Conservation (phyloP, 495 filamentous ascomycete genomes). For the Trichoderma erinaceum region DNA sequence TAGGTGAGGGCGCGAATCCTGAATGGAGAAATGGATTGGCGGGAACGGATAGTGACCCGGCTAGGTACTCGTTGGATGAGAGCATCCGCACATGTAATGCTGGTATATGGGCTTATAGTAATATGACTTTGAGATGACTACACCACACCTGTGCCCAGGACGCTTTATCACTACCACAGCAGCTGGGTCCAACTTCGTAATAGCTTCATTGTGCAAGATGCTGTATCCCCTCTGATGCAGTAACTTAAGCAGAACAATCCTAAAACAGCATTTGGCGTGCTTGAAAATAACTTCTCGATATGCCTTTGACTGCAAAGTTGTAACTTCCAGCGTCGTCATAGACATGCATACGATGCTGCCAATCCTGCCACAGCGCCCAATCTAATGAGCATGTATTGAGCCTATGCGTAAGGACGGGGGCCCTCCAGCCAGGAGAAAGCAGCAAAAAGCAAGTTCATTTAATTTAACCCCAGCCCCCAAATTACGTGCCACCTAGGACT, state of each 20-base stretch:
- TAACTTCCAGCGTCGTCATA: not conserved
- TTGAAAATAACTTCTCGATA: too few relatives aligned
- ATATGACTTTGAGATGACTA: too few relatives aligned
- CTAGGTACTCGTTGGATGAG: not conserved
- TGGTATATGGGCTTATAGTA: not conserved
- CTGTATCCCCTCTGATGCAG: too few relatives aligned
- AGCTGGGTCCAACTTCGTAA: too few relatives aligned
- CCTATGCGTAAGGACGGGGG: not conserved
- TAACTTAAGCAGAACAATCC: too few relatives aligned
- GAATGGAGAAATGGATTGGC: not conserved
- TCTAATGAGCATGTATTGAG: not conserved
- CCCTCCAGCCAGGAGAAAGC: not conserved
- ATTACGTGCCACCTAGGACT: not conserved
- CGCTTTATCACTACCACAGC: too few relatives aligned
- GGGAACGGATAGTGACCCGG: not conserved
- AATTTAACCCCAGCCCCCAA: not conserved
- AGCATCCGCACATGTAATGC: not conserved
- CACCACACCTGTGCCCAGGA: too few relatives aligned
- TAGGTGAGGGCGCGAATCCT: not conserved
- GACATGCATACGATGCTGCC: not conserved
- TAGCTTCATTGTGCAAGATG: too few relatives aligned
- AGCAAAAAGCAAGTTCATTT: not conserved
- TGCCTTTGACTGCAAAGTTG: too few relatives aligned
- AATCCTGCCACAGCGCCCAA: not conserved
- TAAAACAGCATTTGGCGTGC: too few relatives aligned